Evolutionary conservation across 2,329 filamentous ascomycete species (phyloP), one percentile per base, ranked within the genome.

Genomic region (Tolypocladium endophyticum): DNA sequence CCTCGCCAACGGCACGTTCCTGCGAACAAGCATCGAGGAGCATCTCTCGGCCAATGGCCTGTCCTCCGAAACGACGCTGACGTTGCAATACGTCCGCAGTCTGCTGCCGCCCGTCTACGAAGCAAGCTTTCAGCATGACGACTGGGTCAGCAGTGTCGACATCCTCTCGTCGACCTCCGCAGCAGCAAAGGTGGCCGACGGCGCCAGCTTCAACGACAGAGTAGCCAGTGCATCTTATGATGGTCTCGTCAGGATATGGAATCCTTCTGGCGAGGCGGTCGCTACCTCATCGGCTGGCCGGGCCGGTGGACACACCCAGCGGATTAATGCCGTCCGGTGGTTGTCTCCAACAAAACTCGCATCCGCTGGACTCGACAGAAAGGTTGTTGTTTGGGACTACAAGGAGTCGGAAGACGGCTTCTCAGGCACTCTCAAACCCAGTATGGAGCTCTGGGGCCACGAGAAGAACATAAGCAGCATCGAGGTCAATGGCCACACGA

Each of bases 161-260:
- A 83, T 96, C 5, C 78, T 96, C 30, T 92, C 91, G 0, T 73
- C 75, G 18, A 85, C 81, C 16, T 88, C 89, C 1, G 75, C 78
- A 8, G 83, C 86, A 3, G 85, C 81, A 25, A 77, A 76, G 56
- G 71, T 72, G 55, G 75, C 81, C 67, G 66, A 66, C 8, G 67
- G 66, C 57, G 64, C 52, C 38, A 61, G 58, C 23, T 62, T 72
- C n/a, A 65, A 63, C 23, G 71, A 76, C 56, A 80, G 89, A 63
- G 87, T 97, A 61, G 77, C 96, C n/a, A 95, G 91, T n/a, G 91
- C 87, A 36, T 93, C 90, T 55, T 97, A 96, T 71, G 94, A 99
- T 72, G 93, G 93, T 11, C 76, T 96, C 20, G 76, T 97, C 59
- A 82, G 92, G 65, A 81, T 97, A 64, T 99, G 94, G 93, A 89